Evolutionary conservation across 2,329 filamentous ascomycete genomes (phyloP), one percentile per base, ranked within the genome.

Genomic region (Pyrenophora seminiperda): DNA sequence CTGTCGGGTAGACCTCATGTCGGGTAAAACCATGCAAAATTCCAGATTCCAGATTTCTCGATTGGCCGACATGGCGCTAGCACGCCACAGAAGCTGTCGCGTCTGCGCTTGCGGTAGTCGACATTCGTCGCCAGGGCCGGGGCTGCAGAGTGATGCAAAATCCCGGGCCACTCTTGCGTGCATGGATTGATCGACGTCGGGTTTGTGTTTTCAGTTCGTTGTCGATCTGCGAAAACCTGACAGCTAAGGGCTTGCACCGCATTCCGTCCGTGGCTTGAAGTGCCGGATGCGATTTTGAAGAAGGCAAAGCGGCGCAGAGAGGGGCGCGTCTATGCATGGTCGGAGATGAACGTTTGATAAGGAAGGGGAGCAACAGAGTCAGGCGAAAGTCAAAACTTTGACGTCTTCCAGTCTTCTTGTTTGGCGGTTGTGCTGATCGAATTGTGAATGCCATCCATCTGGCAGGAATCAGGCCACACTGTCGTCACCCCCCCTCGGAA

Each of bases 91-190:
- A 11, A 37, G 34, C 30, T 32, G 22, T 38, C 42, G 33, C 24
- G 22, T 14, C 51, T 34, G 43, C 34, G 24, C 51, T 51, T 43
- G 29, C 41, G 42, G 39, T 40, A 47, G 31, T 20, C 32, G 22
- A 37, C 18, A n/a, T 14, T 30, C 47, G 32, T 31, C n/a, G 29
- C 32, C 38, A 47, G 38, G 32, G 43, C 27, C 27, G 32, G 32
- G 7, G 32, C 20, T 15, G 19, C 34, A 32, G 7, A 15, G 29
- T 33, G 10, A 24, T 9, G 11, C 31, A 15, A 18, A 29, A 41
- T 29, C 36, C 47, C 47, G 40, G 42, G 40, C 42, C 43, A 24
- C 32, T 46, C 42, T 37, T 20, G 15, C 27, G 24, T 33, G 22
- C 10, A 30, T 36, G 39, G 43, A 43, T 39, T 36, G 13, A 37